A percentile compares a stretch with the other conserved stretches of the same genome.
Evolutionary conservation across 2,329 filamentous ascomycete species (phyloP).

Genomic region (Trichoderma sp.): DNA sequence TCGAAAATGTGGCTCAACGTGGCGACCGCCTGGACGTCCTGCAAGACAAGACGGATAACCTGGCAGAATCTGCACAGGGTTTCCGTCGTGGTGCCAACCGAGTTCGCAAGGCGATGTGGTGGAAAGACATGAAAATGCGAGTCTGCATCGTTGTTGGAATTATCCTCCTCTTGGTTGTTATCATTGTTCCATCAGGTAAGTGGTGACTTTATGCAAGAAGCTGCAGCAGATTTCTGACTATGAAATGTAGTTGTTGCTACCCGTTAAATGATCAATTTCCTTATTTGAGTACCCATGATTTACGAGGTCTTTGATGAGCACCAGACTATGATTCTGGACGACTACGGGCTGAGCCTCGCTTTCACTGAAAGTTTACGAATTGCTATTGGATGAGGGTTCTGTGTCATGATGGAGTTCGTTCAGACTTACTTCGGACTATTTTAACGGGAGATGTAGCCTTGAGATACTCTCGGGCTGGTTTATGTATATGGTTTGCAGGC

Average conservation of each 20-base stretch:
- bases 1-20: no score
- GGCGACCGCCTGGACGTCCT: no score
- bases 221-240: no score
- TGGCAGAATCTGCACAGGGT: conserved; percentile 87
- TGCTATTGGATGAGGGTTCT: conserved; percentile 31
- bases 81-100: conserved; percentile 96
- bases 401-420: conserved; percentile 40
- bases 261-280: no score
- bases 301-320: no score
- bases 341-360: no score
- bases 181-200: no score
- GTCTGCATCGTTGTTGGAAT: conserved; percentile 92
- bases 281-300: no score
- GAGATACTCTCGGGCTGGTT: conserved; percentile 13
- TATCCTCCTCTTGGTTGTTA: conserved; percentile 86
- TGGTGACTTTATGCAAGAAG: no score
- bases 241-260: no score
- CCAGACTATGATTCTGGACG: no score
- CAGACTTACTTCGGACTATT: conserved; percentile 30
- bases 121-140: conserved; percentile 99
- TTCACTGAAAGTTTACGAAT: no score
- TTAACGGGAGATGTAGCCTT: conserved; percentile 26
- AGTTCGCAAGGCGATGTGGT: conserved; percentile 98
- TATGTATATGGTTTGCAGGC: conserved; percentile 46
- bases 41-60: conserved; percentile 92